Evolutionary conservation across 108 stramenopile species (phyloP).

Genomic region (Cyclotella atomus): DNA sequence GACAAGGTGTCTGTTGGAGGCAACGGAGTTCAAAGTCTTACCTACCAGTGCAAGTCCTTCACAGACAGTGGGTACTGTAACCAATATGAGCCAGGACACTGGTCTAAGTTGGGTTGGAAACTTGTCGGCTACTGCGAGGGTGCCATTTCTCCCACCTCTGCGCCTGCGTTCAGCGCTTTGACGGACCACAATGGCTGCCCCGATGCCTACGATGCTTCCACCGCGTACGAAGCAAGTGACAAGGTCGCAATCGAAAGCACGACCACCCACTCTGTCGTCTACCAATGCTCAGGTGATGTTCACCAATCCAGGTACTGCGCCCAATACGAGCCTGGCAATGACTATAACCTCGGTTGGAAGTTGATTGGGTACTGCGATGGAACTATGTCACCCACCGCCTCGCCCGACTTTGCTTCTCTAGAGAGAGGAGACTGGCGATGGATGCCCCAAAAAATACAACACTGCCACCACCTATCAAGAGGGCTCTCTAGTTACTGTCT

Average conservation of each 20-base stretch:
- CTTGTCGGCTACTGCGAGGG: neutral
- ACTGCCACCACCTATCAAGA: neutral
- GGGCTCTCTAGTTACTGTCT: neutral
- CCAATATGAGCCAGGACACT: neutral
- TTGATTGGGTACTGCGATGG: conserved; percentile 10
- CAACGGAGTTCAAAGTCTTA: neutral
- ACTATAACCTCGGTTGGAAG: neutral
- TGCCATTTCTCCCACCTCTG: conserved; percentile 13
- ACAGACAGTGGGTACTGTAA: neutral
- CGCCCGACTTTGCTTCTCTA: conserved; percentile 2
- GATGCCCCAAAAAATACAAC: conserved; percentile 7
- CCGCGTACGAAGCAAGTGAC: conserved; percentile 16
- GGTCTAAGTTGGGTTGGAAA: neutral
- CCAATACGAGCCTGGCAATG: neutral
- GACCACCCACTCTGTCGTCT: conserved; percentile 7
- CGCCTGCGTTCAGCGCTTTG: neutral
- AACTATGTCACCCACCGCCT: neutral
- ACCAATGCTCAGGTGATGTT: conserved; percentile 4
- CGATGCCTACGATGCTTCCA: neutral
- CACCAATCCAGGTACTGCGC: conserved; percentile 6
- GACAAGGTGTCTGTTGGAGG: neutral
- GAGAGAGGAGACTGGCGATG: neutral
- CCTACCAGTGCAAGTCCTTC: neutral
- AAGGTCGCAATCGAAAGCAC: neutral
- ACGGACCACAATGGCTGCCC: conserved; percentile 22